Evolutionary conservation across 164 flowering plant genomes (phyloP), one percentile per base, ranked within the genome.

Genomic region (Magnolia sinica): DNA sequence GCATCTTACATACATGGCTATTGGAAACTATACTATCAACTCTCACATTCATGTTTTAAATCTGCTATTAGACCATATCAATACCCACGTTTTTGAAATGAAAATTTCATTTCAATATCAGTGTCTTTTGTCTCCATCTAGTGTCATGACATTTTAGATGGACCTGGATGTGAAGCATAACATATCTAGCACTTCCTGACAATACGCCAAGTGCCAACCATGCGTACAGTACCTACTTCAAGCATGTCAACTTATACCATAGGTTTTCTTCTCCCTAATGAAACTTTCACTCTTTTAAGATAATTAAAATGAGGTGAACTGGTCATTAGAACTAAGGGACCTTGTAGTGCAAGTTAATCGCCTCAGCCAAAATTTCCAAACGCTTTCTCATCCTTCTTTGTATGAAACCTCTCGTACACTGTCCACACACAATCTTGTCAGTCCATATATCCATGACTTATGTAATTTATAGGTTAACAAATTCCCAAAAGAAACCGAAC

Each of bases 361-460:
- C 98, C 98, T 95, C 79, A 27, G 88, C 84, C 78, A 95, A 74
- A 75, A 81, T 81, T 67, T 90, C 90, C 79, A 89, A 73, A 4
- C 91, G 87, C 74, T 71, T 90, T 79, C 89, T 85, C 91, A 95
- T 87, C 79, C 90, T 86, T 82, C 98, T 86, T 68, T 91, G 96
- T 71, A 93, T 86, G 65, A 89, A 91, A 7, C 97, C 90, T 83
- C 87, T 85, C 59, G 92, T 91, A 73, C 89, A 83, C 98, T 95
- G 78, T 80, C 63, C 77, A 59, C 27, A 71, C 20, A 71, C 20
- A 59, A 70, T 67, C 18, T 71, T 72, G 52, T 81, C 73, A 81
- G 82, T 50, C 45, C 10, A 29, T 76, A 24, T 16, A 67, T 55
- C 50, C 45, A 70, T 7, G 20, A 73, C 50, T 24, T 51, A 20